A percentile compares a stretch with the other conserved stretches of the same genome.
phyloP scores from a whole-genome alignment of 1,284 basidiomycete species.

The Vanrija pseudolonga region DNA sequence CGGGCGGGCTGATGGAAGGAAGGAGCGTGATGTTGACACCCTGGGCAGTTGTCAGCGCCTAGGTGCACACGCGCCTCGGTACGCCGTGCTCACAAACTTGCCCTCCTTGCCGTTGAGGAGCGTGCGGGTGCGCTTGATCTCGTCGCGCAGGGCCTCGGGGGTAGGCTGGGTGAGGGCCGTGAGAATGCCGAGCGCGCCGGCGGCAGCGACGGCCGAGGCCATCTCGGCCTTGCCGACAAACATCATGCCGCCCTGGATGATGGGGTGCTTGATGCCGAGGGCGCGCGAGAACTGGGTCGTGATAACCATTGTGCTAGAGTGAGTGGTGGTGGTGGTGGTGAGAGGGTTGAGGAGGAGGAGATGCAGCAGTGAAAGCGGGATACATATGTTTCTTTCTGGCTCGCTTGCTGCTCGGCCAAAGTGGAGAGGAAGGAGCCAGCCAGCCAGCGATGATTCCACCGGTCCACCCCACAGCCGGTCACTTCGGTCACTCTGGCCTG shows the following conservation, averaged over 20 bases:
- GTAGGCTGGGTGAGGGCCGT: slow-evolving; percentile 82
- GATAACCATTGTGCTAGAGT: slow-evolving; percentile 41
- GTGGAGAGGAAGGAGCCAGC: too few relatives aligned
- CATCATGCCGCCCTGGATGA: slow-evolving; percentile 56
- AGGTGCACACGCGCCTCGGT: slow-evolving; percentile 17
- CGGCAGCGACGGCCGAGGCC: slow-evolving; percentile 72
- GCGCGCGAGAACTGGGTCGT: slow-evolving; percentile 51
- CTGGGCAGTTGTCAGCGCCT: slow-evolving; percentile 18
- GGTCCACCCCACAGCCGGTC: too few relatives aligned
- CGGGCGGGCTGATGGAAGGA: slow-evolving; percentile 84
- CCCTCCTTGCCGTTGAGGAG: slow-evolving; percentile 59
- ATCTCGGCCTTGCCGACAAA: slow-evolving; percentile 42
- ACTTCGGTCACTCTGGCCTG: too few relatives aligned
- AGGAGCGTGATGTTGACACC: slow-evolving; percentile 91
- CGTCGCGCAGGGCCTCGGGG: slow-evolving; percentile 75
- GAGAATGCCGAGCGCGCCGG: slow-evolving; percentile 80
- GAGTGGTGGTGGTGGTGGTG: neutral
- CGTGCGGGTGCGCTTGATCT: slow-evolving; percentile 71
- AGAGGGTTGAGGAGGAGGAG: slow-evolving; percentile 3
- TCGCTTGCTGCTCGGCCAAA: too few relatives aligned
- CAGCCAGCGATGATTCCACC: too few relatives aligned
- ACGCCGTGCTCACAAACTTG: slow-evolving; percentile 56
- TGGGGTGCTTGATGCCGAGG: slow-evolving; percentile 57
- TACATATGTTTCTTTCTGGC: neutral
- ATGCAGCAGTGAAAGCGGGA: neutral